Percentiles rank a stretch among this genome's conserved stretches.
Evolutionary conservation across 495 filamentous ascomycete species (phyloP).

Genomic region (Penicillium coprophilum): DNA sequence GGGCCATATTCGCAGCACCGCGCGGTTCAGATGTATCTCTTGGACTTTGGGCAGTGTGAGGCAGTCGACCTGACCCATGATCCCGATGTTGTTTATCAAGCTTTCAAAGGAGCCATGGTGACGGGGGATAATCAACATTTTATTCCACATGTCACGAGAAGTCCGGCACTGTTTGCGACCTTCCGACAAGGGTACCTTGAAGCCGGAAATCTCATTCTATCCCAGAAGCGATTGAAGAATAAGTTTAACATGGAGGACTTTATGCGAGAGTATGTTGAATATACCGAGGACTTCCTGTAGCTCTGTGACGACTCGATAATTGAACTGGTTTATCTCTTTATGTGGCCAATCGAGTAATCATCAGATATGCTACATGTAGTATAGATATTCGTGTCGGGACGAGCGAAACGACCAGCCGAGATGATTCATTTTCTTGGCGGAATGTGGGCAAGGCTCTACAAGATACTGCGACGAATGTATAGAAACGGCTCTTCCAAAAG

Average conservation of each 20-base stretch:
- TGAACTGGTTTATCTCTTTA: too few relatives aligned
- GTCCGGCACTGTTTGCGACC: constrained; percentile 10
- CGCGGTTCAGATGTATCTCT: constrained; percentile 8
- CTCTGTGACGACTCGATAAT: background rate
- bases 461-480: too few relatives aligned
- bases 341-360: too few relatives aligned
- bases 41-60: constrained; percentile 19
- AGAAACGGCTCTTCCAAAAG: too few relatives aligned
- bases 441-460: too few relatives aligned
- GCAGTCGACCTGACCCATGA: constrained; percentile 11
- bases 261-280: constrained; percentile 17
- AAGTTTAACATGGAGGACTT: constrained; percentile 16
- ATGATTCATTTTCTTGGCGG: too few relatives aligned
- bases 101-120: constrained; percentile 21
- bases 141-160: constrained; percentile 9
- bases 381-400: too few relatives aligned
- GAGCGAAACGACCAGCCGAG: too few relatives aligned
- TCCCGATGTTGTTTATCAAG: constrained; percentile 14
- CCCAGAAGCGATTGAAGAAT: background rate
- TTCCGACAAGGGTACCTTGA: constrained; percentile 16
- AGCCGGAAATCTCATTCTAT: constrained; percentile 13
- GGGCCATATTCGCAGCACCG: constrained; percentile 13
- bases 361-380: too few relatives aligned
- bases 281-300: constrained; percentile 14
- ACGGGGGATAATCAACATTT: constrained; percentile 19